These are phyloP conservation scores for Penicillium bovifimosum DNA, from an alignment of 495 filamentous ascomycete species.

Conservation along the genomic window DNA sequence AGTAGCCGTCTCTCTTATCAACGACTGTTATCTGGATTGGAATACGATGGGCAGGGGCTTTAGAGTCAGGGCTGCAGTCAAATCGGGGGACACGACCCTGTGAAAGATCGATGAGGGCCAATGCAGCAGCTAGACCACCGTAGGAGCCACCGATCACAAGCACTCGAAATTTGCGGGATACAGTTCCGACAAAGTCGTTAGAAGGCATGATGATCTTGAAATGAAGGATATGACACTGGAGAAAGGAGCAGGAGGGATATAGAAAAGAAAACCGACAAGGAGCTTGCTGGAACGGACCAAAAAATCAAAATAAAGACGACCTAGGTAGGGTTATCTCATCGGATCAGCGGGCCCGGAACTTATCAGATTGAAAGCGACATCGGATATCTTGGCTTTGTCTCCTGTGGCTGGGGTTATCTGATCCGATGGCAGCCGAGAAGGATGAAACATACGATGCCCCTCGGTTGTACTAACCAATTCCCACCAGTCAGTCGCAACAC, in stretches of 20 bases:
- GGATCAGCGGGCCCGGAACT: constrained; percentile 2
- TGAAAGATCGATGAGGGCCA: constrained; percentile 57
- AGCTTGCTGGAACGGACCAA: not conserved
- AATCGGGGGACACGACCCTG: constrained; percentile 38
- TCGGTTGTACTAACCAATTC: not conserved
- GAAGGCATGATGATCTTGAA: constrained; percentile 25
- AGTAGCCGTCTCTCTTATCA: constrained; percentile 67
- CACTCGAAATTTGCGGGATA: constrained; percentile 33
- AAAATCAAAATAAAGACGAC: not conserved
- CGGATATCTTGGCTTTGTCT: not conserved
- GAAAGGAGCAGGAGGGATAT: not conserved
- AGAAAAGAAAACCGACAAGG: not conserved
- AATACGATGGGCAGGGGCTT: constrained; percentile 31
- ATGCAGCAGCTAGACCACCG: constrained; percentile 52
- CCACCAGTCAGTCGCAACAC: not conserved
- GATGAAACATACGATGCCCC: not conserved
- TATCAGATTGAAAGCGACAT: constrained; percentile 10
- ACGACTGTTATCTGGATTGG: constrained; percentile 60
- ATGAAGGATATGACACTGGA: not conserved
- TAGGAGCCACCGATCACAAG: constrained; percentile 61
- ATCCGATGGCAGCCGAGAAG: not conserved
- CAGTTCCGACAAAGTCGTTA: constrained; percentile 23
- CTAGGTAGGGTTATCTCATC: constrained; percentile 2
- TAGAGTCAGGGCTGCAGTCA: constrained; percentile 22
- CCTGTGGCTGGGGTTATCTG: constrained; percentile 6